Evolutionary conservation across 192 early-diverging fungal species (phyloP), one percentile per base, ranked within the genome.

Genomic region (Funneliformis mosseae): DNA sequence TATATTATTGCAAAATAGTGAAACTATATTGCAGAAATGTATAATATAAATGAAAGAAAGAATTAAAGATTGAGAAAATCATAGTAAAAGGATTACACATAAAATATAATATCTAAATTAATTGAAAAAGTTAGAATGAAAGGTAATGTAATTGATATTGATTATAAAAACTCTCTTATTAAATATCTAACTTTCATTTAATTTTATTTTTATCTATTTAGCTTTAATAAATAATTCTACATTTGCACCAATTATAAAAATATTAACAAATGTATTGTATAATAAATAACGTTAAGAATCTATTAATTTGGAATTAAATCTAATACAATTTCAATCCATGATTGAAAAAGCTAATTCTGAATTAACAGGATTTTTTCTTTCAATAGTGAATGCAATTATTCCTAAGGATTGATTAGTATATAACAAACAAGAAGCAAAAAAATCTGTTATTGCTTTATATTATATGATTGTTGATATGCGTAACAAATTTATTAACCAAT

Each of bases 401-500:
- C 8, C 45, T 8, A 46, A 46, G 12, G 0, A 46, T 12, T 8
- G 0, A 46, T 46, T 8, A 46, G 45, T 2, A 5, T 46, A 46
- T 46, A 46, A 46, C 12, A 46, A 46, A 46, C 45, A 46, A 8
- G 8, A 46, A 9, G 8, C 10, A 1, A 46, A 33, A 33, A 33
- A 33, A 33, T 33, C 33, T 3, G 12, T 68, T 38, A 6, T 38
- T 68, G 12, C 28, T n/a, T 45, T n/a, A 21, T 71, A 27, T 28
- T 25, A 66, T 28, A 28, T 66, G 27, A 12, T 63, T 27, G 21
- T 23, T 21, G 48, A 2, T 55, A 59, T 74, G 12, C 33, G 55
- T 25, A 72, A 74, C 25, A 74, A 59, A 55, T 74, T 74, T 5
- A 28, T 74, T 50, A 74, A 74, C 50, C 43, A 59, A n/a, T 14